A percentile compares a stretch with the other conserved stretches of the same genome.
Evolutionary conservation across 257 asterid genomes (phyloP).

Genomic region (Capsicum pubescens): DNA sequence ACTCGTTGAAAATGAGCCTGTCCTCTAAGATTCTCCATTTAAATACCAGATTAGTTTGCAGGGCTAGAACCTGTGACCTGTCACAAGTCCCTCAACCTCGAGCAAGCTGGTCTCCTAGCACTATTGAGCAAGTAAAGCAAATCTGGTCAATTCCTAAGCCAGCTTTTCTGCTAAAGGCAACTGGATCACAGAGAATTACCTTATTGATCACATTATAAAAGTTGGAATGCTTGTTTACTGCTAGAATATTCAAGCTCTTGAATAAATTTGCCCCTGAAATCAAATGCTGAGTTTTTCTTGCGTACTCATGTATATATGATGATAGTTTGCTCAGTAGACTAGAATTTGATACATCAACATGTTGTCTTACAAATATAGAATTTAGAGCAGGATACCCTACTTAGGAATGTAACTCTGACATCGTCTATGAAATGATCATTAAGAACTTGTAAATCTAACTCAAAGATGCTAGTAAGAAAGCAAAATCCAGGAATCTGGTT

Average conservation of each 20-base stretch:
- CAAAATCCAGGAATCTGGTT: not conserved
- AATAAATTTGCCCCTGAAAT: not conserved
- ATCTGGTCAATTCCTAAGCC: not conserved
- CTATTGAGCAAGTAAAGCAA: not conserved
- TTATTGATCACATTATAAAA: not conserved
- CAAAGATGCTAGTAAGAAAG: not conserved
- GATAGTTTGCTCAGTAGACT: not conserved
- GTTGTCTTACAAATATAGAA: not conserved
- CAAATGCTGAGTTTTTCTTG: not conserved
- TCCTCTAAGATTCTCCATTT: not conserved
- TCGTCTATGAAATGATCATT: not conserved
- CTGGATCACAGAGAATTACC: not conserved
- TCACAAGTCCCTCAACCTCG: not conserved
- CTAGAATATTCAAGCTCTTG: not conserved
- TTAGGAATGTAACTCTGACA: not conserved
- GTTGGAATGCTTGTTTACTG: not conserved
- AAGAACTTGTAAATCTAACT: not conserved
- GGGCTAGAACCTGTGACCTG: not conserved
- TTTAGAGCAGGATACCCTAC: not conserved
- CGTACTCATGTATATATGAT: not conserved
- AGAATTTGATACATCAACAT: conserved; percentile 18
- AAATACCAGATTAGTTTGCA: not conserved
- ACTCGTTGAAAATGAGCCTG: not conserved
- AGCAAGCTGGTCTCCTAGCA: not conserved
- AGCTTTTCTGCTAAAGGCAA: not conserved